Conservation (phyloP, 495 filamentous ascomycete species). For the Tuber borchii region DNA sequence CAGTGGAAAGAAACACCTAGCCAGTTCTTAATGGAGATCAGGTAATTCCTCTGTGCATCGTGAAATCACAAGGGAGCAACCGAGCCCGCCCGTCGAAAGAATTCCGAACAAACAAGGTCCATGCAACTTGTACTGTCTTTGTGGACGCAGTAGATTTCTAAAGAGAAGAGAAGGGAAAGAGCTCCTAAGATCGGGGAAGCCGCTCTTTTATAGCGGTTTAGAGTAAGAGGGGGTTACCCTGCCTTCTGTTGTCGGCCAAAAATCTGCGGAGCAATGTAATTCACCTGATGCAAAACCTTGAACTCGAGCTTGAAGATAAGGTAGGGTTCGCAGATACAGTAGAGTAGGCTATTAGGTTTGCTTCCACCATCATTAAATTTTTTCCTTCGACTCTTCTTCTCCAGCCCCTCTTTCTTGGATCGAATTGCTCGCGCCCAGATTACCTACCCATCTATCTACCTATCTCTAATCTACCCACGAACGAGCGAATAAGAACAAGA, state of each 20-base stretch:
- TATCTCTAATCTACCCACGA: not conserved
- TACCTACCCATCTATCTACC: not conserved
- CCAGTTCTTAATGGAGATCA: conserved; percentile 40
- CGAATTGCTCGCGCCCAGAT: not conserved
- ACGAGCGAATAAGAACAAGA: not conserved
- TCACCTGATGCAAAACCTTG: not conserved
- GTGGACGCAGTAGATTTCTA: conserved; percentile 21
- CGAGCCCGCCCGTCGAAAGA: conserved; percentile 27
- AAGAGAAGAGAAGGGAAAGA: not conserved
- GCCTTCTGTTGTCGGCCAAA: not conserved
- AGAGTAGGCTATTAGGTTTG: not conserved
- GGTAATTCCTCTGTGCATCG: conserved; percentile 25
- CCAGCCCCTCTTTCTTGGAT: not conserved
- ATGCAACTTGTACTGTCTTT: conserved; percentile 25
- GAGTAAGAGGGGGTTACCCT: conserved; percentile 14
- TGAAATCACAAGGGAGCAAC: conserved; percentile 36
- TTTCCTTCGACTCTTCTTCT: not conserved
- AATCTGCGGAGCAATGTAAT: not conserved
- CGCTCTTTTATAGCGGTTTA: conserved; percentile 7
- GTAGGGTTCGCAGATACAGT: not conserved
- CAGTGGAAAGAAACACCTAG: conserved; percentile 23
- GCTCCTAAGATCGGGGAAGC: not conserved
- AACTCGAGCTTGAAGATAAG: not conserved
- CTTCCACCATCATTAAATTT: not conserved
- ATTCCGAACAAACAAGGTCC: conserved; percentile 17